Base-by-base conservation (phyloP, 2,329 filamentous ascomycete genomes). In the Cercospora sesami region DNA sequence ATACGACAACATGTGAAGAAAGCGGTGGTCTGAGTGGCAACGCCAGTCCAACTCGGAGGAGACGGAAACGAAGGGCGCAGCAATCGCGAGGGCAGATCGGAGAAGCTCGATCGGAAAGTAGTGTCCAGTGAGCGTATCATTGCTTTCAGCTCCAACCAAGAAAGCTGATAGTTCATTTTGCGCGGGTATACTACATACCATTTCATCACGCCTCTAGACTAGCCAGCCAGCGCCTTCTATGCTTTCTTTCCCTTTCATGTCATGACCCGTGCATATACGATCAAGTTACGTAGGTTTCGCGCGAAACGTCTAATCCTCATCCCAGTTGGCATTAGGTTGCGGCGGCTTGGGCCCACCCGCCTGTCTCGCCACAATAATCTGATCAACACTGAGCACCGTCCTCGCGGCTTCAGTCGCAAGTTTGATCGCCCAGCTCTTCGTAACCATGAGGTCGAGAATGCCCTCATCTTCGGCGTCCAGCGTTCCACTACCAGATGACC, bases 361-460 rank as follows among this genome's bases (percentile, higher is more conserved):
- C 83, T 98, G 95, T 83, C 94, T 89, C 71, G 96, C 94, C 67
- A 99, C 95, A 79, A 99, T 99, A 78, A 99, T 99, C 83, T 99
- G 96, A 81, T 99, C 95, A 45, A 99, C 95, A 59, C 93, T 96
- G 72, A 99, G 84, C 31, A 99, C 91, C 59, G 95, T 99, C 76
- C 95, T 88, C 63, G 93, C 94, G 48, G 95, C 91, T 82, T 99
- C 95, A 26, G 94, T 97, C 42, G 95, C 96, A 72, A 99, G 86
- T 83, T 95, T 95, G 81, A 99, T 97, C 58, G 95, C 95, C 94
- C 94, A 98, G 78, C 89, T 90, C 87, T 99, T 99, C 73, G 91
- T 89, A 69, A 94, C 89, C 82, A 98, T 86, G 53, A 99, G 86
- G 79, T 99, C 96, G 65, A 99, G 85, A 73, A 99, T 97, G 63